These are phyloP conservation scores for Phaeosphaeria sp. DNA, from an alignment of 2,329 filamentous ascomycete species.

Conservation along the genomic window DNA sequence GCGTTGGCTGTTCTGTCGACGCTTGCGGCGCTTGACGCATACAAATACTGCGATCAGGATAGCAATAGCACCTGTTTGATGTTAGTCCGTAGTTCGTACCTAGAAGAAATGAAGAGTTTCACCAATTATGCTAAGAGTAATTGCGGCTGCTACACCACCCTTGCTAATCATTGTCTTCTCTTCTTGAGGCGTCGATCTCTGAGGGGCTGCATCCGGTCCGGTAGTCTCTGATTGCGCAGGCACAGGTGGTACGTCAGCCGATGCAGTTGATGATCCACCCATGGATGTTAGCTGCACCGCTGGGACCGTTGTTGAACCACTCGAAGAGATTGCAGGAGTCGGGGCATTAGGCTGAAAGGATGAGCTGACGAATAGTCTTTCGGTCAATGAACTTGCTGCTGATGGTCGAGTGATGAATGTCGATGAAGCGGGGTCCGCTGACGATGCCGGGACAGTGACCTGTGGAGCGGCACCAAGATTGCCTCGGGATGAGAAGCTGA, in stretches of 20 bases:
- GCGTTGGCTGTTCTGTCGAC: constrained; percentile 19
- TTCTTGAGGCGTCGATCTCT: constrained; percentile 7
- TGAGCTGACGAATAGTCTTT: neutral
- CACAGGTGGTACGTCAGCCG: neutral
- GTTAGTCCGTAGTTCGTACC: neutral
- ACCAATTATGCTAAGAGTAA: constrained; percentile 42
- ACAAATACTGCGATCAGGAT: constrained; percentile 29
- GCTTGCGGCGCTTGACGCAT: constrained; percentile 34
- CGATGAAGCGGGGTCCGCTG: neutral
- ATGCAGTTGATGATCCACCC: neutral
- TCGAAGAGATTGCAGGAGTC: neutral
- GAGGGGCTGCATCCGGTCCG: constrained; percentile 9
- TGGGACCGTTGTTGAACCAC: neutral
- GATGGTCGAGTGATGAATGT: constrained; percentile 1
- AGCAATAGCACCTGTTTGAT: constrained; percentile 32
- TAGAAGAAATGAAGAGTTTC: neutral
- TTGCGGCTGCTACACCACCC: constrained; percentile 39
- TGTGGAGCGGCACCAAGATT: constrained; percentile 16
- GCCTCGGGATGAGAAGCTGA: constrained; percentile 11
- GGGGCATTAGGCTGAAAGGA: neutral
- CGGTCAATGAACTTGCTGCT: neutral
- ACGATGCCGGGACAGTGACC: constrained; percentile 8
- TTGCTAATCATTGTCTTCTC: constrained; percentile 30
- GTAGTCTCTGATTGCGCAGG: constrained; percentile 11
- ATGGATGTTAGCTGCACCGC: neutral